phyloP scores from a whole-genome alignment of 2,329 filamentous ascomycete genomes.

The Aspergillus fischeri region DNA sequence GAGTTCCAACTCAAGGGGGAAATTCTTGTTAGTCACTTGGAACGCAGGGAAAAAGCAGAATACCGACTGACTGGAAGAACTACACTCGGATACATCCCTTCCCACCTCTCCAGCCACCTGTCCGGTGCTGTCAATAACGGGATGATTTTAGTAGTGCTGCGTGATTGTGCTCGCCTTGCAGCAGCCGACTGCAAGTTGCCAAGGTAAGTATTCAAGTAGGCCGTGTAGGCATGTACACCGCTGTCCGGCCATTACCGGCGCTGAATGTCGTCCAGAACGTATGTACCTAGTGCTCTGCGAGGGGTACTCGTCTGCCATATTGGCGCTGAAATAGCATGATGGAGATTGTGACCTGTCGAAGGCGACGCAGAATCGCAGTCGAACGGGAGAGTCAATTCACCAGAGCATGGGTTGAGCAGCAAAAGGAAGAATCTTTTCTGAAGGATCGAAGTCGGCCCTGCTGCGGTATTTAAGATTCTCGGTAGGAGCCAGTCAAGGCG shows the following conservation, averaged over 20 bases:
- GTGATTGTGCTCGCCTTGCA: not conserved
- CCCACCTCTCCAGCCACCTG: too few species aligned
- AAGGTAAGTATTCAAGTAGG: not conserved
- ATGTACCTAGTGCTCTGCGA: too few species aligned
- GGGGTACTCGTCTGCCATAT: too few species aligned
- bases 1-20: not conserved
- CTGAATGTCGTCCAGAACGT: not conserved
- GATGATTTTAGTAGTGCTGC: not conserved
- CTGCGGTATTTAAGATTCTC: not conserved
- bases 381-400: not conserved
- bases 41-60: too few species aligned
- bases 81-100: too few species aligned
- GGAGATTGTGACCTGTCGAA: not conserved
- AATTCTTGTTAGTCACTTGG: too few species aligned
- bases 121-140: not conserved
- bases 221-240: not conserved
- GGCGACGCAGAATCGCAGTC: not conserved
- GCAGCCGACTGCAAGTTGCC: not conserved
- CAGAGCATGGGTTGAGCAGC: not conserved
- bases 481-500: not conserved
- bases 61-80: too few species aligned
- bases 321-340: not conserved
- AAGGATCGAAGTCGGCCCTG: not conserved
- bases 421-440: not conserved
- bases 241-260: not conserved